phyloP scores from a whole-genome alignment of 1,284 basidiomycete species.

The Rhodotorula glutinis region DNA sequence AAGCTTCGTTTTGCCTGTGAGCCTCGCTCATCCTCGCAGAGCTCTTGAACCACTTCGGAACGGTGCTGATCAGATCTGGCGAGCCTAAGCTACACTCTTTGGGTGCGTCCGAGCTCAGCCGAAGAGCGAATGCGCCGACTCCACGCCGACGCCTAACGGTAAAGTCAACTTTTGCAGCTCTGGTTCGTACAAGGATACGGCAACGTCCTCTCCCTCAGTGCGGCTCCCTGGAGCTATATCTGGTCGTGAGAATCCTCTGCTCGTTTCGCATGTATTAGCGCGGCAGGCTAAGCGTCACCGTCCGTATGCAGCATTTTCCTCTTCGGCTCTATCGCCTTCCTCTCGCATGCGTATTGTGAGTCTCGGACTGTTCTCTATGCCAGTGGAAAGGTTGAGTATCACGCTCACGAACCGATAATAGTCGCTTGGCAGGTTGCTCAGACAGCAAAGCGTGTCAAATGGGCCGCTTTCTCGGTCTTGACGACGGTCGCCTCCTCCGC shows the following conservation, averaged over 20 bases:
- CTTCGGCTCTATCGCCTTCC: constrained; percentile 8
- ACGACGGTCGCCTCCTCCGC: neutral
- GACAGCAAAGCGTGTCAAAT: neutral
- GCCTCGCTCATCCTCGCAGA: neutral
- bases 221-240: constrained; percentile 4
- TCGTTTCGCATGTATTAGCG: accelerated
- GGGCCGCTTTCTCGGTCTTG: neutral
- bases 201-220: constrained; percentile 1
- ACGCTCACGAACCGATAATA: too few species aligned
- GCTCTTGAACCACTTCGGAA: neutral
- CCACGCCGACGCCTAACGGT: too few species aligned
- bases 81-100: constrained; percentile 11
- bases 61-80: too few species aligned
- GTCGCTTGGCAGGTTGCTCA: constrained; percentile 9
- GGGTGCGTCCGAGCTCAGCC: neutral
- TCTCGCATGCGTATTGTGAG: constrained; percentile 5
- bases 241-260: neutral
- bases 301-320: constrained; percentile 13
- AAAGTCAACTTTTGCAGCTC: neutral
- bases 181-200: constrained; percentile 21
- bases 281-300: too few species aligned
- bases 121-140: too few species aligned
- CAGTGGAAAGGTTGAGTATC: too few species aligned
- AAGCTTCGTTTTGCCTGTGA: constrained; percentile 8
- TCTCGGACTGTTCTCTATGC: too few species aligned